Evolutionary conservation across 176 grass and related monocot species (phyloP), one percentile per base, ranked within the genome.

Genomic region (Rhynchospora pubera): DNA sequence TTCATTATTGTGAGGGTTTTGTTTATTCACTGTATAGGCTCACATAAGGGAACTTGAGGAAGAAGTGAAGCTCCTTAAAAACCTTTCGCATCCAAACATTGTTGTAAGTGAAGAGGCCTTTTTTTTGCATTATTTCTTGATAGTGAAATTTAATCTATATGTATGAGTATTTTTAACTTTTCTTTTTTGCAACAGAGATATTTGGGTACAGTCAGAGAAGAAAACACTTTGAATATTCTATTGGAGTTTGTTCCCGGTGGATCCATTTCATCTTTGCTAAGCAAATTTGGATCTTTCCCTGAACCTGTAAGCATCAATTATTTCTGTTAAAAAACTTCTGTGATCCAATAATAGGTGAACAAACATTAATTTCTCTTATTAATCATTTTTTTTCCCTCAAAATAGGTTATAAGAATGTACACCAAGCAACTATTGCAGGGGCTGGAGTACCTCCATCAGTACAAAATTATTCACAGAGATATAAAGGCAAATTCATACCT

Each of bases 61-160:
- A 84, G 96, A 99, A 90, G 96, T 99, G 61, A 99, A 99, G 79
- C 89, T 99, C 85, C 86, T 99, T 16, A 99, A 91, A 85, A 99
- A 93, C 69, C 80, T 95, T 58, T 99, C 93, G 0, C 93, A 99
- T 89, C 96, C 53, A 16, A 99, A 99, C 73, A 99, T 99, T 63
- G 92, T 99, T 51, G 96, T 95, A 70, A 99, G 96, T 95, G 78
- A 26, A 30, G 24, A 4, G 42, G 61, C 74, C 60, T 63, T 8
- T 53, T n/a, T 77, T 9, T 32, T 53, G 22, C 13, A 55, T 77
- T 9, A 8, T 56, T 16, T 53, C 22, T 77, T 77, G 23, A 77
- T 52, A 55, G 26, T 28, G 24, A 53, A 30, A 55, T 28, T 56
- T 14, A 30, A 53, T 56, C 23, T 4, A 30, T 30, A 56, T 56